These are phyloP conservation scores for Termitomyces sp. DNA, from an alignment of 1,284 basidiomycete genomes.

Conservation along the genomic window DNA sequence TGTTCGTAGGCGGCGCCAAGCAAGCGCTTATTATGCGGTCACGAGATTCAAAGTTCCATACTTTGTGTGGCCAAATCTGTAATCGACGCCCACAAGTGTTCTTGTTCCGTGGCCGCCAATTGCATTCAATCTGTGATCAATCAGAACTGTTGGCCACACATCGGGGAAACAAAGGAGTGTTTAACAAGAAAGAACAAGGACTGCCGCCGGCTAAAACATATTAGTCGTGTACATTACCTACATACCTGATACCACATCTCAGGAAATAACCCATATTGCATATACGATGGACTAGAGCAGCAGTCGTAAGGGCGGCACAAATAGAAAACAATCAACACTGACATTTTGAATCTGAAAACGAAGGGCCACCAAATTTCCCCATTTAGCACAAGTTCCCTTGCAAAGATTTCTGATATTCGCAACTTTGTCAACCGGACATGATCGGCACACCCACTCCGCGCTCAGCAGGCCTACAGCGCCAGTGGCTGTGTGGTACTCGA, in stretches of 20 bases:
- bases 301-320: background rate
- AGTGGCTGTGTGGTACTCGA: background rate
- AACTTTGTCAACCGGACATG: slow-evolving; percentile 7
- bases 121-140: slow-evolving; percentile 1
- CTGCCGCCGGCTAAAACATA: background rate
- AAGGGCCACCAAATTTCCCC: background rate
- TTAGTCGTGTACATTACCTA: background rate
- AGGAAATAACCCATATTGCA: background rate
- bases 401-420: slow-evolving; percentile 5
- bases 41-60: slow-evolving; percentile 8
- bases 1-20: background rate
- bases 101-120: slow-evolving; percentile 1
- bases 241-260: background rate
- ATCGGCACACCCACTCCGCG: background rate
- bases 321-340: background rate
- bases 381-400: background rate
- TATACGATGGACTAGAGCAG: background rate
- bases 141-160: slow-evolving; percentile 1
- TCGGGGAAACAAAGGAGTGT: background rate
- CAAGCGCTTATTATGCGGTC: slow-evolving; percentile 8
- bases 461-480: background rate
- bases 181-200: slow-evolving; percentile 1
- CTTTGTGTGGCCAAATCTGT: slow-evolving; percentile 8
- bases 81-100: slow-evolving; percentile 11
- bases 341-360: background rate